These are phyloP conservation scores for Paracamarosporium sp. DNA, from an alignment of 2,329 filamentous ascomycete genomes.

Conservation along the genomic window DNA sequence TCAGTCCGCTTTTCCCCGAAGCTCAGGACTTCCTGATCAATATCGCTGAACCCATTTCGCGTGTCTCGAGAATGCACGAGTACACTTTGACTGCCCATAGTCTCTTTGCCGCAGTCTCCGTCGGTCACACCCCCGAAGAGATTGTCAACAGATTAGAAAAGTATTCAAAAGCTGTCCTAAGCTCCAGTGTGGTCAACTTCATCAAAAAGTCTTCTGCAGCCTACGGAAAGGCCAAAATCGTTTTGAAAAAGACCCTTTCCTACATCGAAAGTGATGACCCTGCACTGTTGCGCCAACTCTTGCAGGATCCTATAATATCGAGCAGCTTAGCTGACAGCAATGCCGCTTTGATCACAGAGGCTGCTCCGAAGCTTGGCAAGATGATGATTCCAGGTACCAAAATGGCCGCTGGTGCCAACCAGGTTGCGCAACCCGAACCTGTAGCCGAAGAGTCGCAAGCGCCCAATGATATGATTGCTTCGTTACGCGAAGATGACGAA, in stretches of 20 bases:
- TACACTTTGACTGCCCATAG: constrained; percentile 92
- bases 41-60: constrained; percentile 89
- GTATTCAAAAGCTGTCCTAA: constrained; percentile 87
- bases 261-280: constrained; percentile 93
- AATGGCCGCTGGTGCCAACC: constrained; percentile 85
- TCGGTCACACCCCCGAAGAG: constrained; percentile 87
- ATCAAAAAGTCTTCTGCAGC: constrained; percentile 84
- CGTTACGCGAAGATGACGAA: constrained; percentile 72
- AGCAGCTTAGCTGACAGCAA: constrained; percentile 76
- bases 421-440: constrained; percentile 56
- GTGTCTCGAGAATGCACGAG: constrained; percentile 90
- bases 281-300: constrained; percentile 81
- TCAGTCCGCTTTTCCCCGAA: constrained; percentile 83
- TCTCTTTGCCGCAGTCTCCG: constrained; percentile 92
- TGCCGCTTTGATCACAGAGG: constrained; percentile 77
- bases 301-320: constrained; percentile 84
- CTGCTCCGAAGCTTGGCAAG: constrained; percentile 83
- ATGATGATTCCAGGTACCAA: constrained; percentile 95
- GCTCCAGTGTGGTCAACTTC: constrained; percentile 79
- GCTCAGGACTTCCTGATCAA: constrained; percentile 96
- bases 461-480: constrained; percentile 69
- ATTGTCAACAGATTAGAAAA: constrained; percentile 89
- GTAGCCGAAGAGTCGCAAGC: constrained; percentile 32
- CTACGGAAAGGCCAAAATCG: constrained; percentile 94
- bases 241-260: constrained; percentile 92